These are phyloP conservation scores for Russula dissimulans DNA, from an alignment of 768 basidiomycete species.

Conservation along the genomic window DNA sequence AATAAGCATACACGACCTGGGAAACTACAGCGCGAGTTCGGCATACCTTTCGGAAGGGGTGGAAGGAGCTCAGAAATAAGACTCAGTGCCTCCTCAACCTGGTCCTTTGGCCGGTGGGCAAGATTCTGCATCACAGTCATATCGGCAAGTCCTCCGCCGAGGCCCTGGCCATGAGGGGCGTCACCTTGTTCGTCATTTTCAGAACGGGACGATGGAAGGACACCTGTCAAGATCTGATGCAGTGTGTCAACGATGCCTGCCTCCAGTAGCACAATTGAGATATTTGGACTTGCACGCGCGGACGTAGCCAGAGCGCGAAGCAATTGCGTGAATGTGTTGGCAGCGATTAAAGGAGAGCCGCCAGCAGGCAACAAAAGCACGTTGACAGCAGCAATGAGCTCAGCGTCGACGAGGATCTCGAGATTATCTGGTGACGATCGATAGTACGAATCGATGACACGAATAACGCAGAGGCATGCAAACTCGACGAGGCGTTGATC, in stretches of 20 bases:
- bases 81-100: conserved; percentile 88
- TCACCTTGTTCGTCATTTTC: conserved; percentile 53
- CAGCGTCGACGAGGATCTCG: conserved; percentile 74
- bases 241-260: conserved; percentile 88
- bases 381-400: conserved; percentile 76
- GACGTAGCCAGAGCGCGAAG: conserved; percentile 83
- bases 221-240: conserved; percentile 93
- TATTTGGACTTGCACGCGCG: conserved; percentile 79
- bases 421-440: conserved; percentile 78
- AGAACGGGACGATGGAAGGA: conserved; percentile 60
- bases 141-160: conserved; percentile 84
- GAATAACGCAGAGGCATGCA: conserved; percentile 89
- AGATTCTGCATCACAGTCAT: conserved; percentile 98
- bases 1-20: not conserved
- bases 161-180: conserved; percentile 57
- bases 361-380: conserved; percentile 77
- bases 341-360: conserved; percentile 75
- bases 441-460: conserved; percentile 86
- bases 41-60: conserved; percentile 79
- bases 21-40: not conserved
- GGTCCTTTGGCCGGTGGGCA: conserved; percentile 93
- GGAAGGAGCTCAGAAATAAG: conserved; percentile 89
- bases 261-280: conserved; percentile 78
- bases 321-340: conserved; percentile 82
- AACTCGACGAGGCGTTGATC: conserved; percentile 98